These are phyloP conservation scores for Sporothrix humicola DNA, from an alignment of 2,329 filamentous ascomycete genomes.

Conservation along the genomic window DNA sequence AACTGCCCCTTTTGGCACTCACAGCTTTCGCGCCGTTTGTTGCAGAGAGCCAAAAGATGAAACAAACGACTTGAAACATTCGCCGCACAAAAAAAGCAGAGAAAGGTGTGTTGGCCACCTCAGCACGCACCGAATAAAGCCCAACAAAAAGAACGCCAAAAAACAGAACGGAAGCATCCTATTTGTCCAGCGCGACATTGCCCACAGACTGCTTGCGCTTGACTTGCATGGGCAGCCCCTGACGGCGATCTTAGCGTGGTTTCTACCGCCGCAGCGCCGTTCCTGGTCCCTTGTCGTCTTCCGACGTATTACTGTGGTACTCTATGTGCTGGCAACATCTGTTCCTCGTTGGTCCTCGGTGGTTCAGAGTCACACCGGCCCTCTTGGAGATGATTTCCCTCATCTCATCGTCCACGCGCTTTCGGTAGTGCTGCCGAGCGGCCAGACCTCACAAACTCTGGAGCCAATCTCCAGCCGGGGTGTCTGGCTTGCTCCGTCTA, in stretches of 20 bases:
- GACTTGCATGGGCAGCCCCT: constrained; percentile 20
- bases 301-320: neutral
- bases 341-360: neutral
- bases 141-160: neutral
- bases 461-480: constrained; percentile 7
- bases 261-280: constrained; percentile 1
- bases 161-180: neutral
- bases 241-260: constrained; percentile 20
- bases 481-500: neutral
- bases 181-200: constrained; percentile 25
- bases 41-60: constrained; percentile 13
- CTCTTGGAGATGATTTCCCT: neutral
- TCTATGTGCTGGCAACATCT: too few relatives aligned
- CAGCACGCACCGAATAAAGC: neutral
- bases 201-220: constrained; percentile 1
- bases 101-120: neutral
- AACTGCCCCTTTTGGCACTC: neutral
- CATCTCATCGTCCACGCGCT: neutral
- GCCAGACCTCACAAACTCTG: constrained; percentile 8
- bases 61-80: constrained; percentile 30
- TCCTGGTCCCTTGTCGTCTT: neutral
- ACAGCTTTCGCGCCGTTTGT: constrained; percentile 1
- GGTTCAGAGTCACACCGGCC: neutral
- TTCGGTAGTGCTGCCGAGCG: constrained; percentile 8
- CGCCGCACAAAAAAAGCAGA: neutral